Conservation (phyloP, 2,329 filamentous ascomycete species). For the Ascochyta lentis region DNA sequence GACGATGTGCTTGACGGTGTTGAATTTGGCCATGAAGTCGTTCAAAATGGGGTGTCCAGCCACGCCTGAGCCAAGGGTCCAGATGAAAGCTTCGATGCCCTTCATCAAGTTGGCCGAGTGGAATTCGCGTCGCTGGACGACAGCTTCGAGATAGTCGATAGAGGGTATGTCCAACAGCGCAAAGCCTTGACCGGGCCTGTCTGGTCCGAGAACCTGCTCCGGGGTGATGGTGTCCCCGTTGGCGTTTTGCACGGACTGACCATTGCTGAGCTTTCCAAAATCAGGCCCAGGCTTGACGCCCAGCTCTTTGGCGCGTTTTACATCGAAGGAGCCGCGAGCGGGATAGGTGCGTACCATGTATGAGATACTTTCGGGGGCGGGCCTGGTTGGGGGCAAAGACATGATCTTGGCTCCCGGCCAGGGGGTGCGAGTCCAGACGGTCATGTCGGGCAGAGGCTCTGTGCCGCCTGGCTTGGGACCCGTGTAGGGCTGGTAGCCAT, state of each 20-base stretch:
- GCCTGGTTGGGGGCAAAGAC: constrained; percentile 71
- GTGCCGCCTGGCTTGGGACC: constrained; percentile 68
- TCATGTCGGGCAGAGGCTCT: constrained; percentile 65
- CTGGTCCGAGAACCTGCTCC: constrained; percentile 80
- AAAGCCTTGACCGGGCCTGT: constrained; percentile 73
- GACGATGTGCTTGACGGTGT: constrained; percentile 74
- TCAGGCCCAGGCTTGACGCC: constrained; percentile 67
- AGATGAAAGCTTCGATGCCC: constrained; percentile 73
- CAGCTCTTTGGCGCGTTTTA: constrained; percentile 66
- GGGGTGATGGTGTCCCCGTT: constrained; percentile 77
- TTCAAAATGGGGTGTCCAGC: constrained; percentile 67
- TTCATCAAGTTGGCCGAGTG: constrained; percentile 67
- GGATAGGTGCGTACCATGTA: constrained; percentile 84
- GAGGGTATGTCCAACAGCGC: constrained; percentile 82
- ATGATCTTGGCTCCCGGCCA: constrained; percentile 76
- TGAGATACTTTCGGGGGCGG: constrained; percentile 73
- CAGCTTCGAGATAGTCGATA: constrained; percentile 69
- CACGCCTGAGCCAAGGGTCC: constrained; percentile 78
- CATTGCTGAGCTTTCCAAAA: constrained; percentile 67
- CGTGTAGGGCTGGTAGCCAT: constrained; percentile 71
- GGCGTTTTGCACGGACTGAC: constrained; percentile 67
- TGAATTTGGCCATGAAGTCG: constrained; percentile 71
- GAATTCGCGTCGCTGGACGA: constrained; percentile 78
- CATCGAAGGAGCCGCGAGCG: constrained; percentile 81
- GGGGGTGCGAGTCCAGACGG: constrained; percentile 74